A percentile compares a stretch with the other conserved stretches of the same genome.
Conservation (phyloP, 2,329 filamentous ascomycete species). For the Aspergillus candidus region DNA sequence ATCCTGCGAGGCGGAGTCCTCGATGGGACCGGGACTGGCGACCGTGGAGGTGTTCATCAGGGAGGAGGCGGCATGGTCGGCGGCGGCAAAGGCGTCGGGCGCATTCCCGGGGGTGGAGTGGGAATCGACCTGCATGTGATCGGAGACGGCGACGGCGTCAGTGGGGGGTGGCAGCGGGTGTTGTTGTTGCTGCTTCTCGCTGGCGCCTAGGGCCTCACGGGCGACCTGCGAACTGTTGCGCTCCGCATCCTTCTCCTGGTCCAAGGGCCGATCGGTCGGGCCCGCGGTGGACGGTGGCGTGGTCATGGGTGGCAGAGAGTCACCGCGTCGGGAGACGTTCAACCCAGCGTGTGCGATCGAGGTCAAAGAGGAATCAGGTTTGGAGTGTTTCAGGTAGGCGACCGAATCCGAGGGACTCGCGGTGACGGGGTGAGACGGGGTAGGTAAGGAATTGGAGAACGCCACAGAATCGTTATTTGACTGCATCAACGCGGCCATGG, state of each 20-base stretch:
- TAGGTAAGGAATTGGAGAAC: constrained; percentile 32
- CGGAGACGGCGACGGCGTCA: constrained; percentile 23
- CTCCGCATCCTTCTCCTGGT: constrained; percentile 27
- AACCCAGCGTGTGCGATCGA: constrained; percentile 40
- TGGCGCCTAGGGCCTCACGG: constrained; percentile 36
- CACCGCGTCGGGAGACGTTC: constrained; percentile 35
- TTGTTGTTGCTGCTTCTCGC: constrained; percentile 26
- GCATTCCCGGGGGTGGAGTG: constrained; percentile 50
- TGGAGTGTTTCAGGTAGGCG: constrained; percentile 31
- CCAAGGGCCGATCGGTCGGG: constrained; percentile 24
- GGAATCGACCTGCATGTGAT: constrained; percentile 41
- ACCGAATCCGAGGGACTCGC: constrained; percentile 27
- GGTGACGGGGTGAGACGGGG: constrained; percentile 23
- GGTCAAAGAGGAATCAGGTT: constrained; percentile 33
- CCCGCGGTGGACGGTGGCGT: constrained; percentile 55
- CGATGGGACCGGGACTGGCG: constrained; percentile 43
- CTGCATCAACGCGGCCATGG: constrained; percentile 41
- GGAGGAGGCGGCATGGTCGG: constrained; percentile 48
- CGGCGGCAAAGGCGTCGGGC: constrained; percentile 43
- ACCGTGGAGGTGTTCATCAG: constrained; percentile 46
- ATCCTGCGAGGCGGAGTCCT: constrained; percentile 39
- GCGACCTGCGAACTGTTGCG: constrained; percentile 37
- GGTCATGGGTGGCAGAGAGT: constrained; percentile 34
- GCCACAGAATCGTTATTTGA: constrained; percentile 37
- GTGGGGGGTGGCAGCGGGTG: too few relatives aligned